Evolutionary conservation across 2,329 filamentous ascomycete genomes (phyloP), one percentile per base, ranked within the genome.

Genomic region (Colletotrichum abscissum): DNA sequence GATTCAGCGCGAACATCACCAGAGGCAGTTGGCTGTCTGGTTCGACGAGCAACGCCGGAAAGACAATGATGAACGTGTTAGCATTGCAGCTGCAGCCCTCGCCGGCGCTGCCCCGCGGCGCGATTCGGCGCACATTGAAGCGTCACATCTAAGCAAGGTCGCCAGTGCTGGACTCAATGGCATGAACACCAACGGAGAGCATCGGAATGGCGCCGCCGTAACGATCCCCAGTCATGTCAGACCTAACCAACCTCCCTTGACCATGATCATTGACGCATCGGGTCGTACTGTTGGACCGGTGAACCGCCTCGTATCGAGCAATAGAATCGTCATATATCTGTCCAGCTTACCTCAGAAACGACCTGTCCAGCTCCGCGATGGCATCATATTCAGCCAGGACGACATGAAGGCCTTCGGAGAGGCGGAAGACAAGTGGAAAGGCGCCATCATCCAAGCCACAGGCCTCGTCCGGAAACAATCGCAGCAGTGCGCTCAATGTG

Each of bases 381-480:
- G 35, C 56, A 19, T 65, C 2, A 1, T 19, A 2, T 35, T 71
- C 56, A 35, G 24, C 35, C 46, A 46, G 11, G 22, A 56, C 6
- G 71, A 73, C 12, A 19, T 71, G 55, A 64, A 5, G 22, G 28
- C 49, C 14, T 35, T 73, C n/a, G 67, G 33, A 14, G 60, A 38
- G 3, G 35, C 57, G 16, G 42, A 71, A 30, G 62, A 73, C 3
- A 86, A 85, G 74, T 88, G 86, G 85, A 75, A 87, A 8, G 83
- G 84, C 14, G 85, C 84, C 69, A 86, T 87, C 82, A 86, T 88
- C 38, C 86, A 89, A 72, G 87, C 87, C 2, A 87, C 82, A 0
- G 87, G 87, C 1, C 79, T 83, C 14, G 69, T 84, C 4, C 63
- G 63, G 26, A 56, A 67, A 24, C 85, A 86, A 69, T 74, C 76